Evolutionary conservation across 305 asterid genomes (phyloP).

Genomic region (Andrographis paniculata): DNA sequence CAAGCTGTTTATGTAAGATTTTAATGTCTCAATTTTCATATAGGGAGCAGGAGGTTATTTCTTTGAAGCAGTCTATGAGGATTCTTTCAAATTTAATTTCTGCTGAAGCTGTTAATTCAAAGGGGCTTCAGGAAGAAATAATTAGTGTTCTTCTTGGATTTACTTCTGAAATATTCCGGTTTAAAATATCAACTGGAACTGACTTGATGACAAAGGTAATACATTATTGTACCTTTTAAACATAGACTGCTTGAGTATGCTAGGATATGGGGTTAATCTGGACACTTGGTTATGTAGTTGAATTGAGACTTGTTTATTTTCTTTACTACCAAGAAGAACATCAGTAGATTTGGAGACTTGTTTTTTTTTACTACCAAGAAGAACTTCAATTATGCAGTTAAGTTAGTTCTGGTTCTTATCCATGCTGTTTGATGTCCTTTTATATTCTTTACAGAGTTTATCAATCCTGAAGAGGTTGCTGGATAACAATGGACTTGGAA

Average conservation of each 20-base stretch:
- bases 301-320: too few relatives aligned
- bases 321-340: too few relatives aligned
- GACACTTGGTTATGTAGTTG: too few relatives aligned
- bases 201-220: conserved; percentile 95
- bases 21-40: conserved; percentile 17
- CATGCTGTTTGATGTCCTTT: conserved; percentile 18
- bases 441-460: conserved; percentile 59
- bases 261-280: too few relatives aligned
- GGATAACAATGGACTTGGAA: conserved; percentile 51
- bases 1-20: background rate
- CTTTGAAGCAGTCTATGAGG: conserved; percentile 73
- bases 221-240: background rate
- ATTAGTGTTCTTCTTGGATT: conserved; percentile 61
- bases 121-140: conserved; percentile 71
- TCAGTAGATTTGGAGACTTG: too few relatives aligned
- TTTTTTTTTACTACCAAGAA: too few relatives aligned
- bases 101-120: conserved; percentile 67
- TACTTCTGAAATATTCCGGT: conserved; percentile 37
- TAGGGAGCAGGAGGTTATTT: conserved; percentile 69
- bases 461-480: conserved; percentile 62
- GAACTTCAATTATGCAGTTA: too few relatives aligned
- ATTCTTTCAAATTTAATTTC: conserved; percentile 78
- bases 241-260: too few relatives aligned
- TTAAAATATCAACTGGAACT: conserved; percentile 45
- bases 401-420: conserved; percentile 16